Evolutionary conservation across 2,329 filamentous ascomycete species (phyloP).

Genomic region (Aspergillus transmontanensis): DNA sequence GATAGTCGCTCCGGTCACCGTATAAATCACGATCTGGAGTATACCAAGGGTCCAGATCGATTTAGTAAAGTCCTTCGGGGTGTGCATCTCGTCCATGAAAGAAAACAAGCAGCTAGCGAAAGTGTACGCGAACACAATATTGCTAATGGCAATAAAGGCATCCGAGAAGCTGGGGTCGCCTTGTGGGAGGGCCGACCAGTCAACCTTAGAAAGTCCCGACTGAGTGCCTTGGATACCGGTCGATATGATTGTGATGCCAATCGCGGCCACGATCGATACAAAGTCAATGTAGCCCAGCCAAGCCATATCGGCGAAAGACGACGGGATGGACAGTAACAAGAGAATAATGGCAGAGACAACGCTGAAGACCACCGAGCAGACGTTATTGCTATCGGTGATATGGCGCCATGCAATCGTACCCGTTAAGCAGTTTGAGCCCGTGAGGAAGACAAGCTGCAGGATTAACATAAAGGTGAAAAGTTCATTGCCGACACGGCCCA

Average conservation of each 20-base stretch:
- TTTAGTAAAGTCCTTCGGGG: slow-evolving; percentile 4
- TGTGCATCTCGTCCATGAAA: slow-evolving; percentile 10
- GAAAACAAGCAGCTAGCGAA: slow-evolving; percentile 29
- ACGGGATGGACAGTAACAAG: background rate
- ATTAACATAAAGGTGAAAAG: slow-evolving; percentile 45
- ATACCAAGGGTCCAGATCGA: slow-evolving; percentile 6
- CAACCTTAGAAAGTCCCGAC: background rate
- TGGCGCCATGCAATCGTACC: slow-evolving; percentile 48
- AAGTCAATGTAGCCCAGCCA: background rate
- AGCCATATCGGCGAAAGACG: background rate
- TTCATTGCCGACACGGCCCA: slow-evolving; percentile 45
- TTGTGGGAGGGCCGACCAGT: slow-evolving; percentile 14
- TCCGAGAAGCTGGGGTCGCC: slow-evolving; percentile 25
- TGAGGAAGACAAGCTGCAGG: slow-evolving; percentile 44
- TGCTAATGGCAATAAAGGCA: slow-evolving; percentile 28
- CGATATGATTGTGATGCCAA: background rate
- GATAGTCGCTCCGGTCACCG: slow-evolving; percentile 15
- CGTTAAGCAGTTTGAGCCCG: slow-evolving; percentile 48
- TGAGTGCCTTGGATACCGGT: background rate
- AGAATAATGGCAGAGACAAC: background rate
- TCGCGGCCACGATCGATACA: background rate
- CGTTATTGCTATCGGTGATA: slow-evolving; percentile 35
- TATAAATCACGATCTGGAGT: slow-evolving; percentile 3
- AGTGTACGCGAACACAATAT: slow-evolving; percentile 39
- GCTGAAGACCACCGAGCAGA: slow-evolving; percentile 28